Evolutionary conservation across 2,329 filamentous ascomycete species (phyloP).

Genomic region (Venturiaceae sp.): DNA sequence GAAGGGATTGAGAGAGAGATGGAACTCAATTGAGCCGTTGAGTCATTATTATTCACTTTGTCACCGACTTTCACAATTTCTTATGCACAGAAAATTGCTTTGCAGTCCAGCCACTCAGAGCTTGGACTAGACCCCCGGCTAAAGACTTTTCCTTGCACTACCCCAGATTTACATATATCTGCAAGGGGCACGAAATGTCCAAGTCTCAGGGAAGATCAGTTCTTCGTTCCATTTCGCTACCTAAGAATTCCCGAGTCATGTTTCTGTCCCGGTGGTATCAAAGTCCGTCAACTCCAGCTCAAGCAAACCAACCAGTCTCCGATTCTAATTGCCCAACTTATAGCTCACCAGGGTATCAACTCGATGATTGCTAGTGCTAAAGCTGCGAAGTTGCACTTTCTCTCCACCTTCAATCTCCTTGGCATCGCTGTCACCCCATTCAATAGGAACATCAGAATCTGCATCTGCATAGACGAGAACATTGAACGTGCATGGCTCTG

Average conservation of each 20-base stretch:
- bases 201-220: no score
- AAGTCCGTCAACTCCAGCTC: no score
- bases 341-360: slow-evolving; percentile 97
- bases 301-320: not conserved
- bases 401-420: slow-evolving; percentile 94
- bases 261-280: no score
- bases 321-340: slow-evolving; percentile 31
- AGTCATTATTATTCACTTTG: not conserved
- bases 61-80: not conserved
- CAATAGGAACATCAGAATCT: slow-evolving; percentile 90
- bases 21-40: not conserved
- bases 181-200: not conserved
- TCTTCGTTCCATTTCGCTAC: no score
- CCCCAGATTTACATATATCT: not conserved
- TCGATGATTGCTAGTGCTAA: slow-evolving; percentile 88
- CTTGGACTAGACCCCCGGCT: not conserved
- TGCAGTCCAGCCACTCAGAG: not conserved
- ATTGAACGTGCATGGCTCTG: slow-evolving; percentile 96
- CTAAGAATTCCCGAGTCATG: no score
- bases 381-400: slow-evolving; percentile 89
- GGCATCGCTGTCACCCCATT: slow-evolving; percentile 97
- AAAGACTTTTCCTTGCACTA: not conserved
- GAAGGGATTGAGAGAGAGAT: not conserved
- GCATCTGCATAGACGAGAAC: slow-evolving; percentile 96
- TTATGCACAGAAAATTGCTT: not conserved